Base-by-base conservation (phyloP, 2,329 filamentous ascomycete genomes). In the Cercospora sojina region DNA sequence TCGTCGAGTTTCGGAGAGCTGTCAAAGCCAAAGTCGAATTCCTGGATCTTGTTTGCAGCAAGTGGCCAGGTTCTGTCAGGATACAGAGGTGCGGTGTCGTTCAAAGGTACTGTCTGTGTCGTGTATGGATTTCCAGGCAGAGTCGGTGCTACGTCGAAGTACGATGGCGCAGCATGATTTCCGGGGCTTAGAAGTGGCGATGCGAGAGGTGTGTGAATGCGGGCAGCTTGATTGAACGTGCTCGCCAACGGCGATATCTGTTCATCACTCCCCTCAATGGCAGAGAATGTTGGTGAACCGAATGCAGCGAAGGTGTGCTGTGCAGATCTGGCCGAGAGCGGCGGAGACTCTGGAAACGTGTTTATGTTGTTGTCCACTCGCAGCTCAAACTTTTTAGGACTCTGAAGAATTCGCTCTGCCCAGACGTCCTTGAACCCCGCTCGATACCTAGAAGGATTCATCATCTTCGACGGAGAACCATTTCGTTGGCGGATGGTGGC, bases 371-470 rank as follows among this genome's bases (percentile, higher is more conserved):
- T 77, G 16, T 82, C 78, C 69, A 80, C 75, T 57, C 83, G 81
- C 51, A 86, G 76, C 67, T 80, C 80, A 73, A 86, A 85, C 67
- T 83, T 83, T 65, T 86, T 77, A 23, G 77, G 70, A 63, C 75
- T 71, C 35, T 72, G 68, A 49, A 79, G 82, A 53, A 86, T 79
- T 66, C 84, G 83, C 70, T 84, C 81, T 43, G 81, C 79, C 85
- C 86, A 88, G 75, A 75, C 80, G 73, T 79, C 82, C 75, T 77
- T 80, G 77, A 79, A 82, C 67, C 77, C 77, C 23, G 77, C 71
- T 12, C 78, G 78, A 69, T 79, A 80, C 64, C 83, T 80, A 23
- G 83, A 82, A 47, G 85, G 81, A 71, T 81, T 84, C 81, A 85
- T 85, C 81, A 87, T 83, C 72, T 83, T 86, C 51, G 83, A 79